Evolutionary conservation across 495 filamentous ascomycete genomes (phyloP), one percentile per base, ranked within the genome.

Genomic region (Penicillium angulare): DNA sequence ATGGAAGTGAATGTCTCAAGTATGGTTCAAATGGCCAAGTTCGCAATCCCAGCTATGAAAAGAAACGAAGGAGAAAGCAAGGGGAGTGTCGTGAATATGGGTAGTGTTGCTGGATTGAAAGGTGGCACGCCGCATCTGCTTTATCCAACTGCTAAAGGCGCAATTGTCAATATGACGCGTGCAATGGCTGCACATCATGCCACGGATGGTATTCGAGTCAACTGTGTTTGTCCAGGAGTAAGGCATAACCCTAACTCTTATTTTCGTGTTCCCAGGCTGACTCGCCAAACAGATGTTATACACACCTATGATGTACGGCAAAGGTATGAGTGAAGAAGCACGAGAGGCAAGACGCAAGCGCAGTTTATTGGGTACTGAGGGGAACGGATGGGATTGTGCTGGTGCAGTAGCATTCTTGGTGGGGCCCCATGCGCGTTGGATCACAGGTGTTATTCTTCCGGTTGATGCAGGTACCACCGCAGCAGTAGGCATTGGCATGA

Each of bases 141-240:
- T 7, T 86, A 86, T 63, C 81, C 81, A 18, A 84, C 80, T 13
- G 76, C 68, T 43, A 85, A 86, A 52, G 82, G 81, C 0, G 81
- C 81, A 0, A 68, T 83, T 7, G 68, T 83, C 0, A 77, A 83
- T 38, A 76, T 84, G 77, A 83, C 80, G 8, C 55, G 79, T 13
- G 78, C 77, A 5, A 82, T 82, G 79, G 79, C 79, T 3, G 78
- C 76, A 0, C 78, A 84, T 53, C 80, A 83, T 65, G 79, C 69
- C 0, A 27, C 40, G 3, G 71, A 81, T 7, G 74, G 75, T 4
- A 81, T 84, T 32, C 52, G 79, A 12, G 80, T 83, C 1, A 84
- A 84, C 41, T 82, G 80, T 41, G 80, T 84, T 4, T 81, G 78
- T 57, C 81, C 80, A 13, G 81, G 80, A 38, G 64, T 61, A 49